A percentile compares a stretch with the other conserved stretches of the same genome.
phyloP scores from a whole-genome alignment of 2,329 filamentous ascomycete genomes.

The Aplosporella prunicola region DNA sequence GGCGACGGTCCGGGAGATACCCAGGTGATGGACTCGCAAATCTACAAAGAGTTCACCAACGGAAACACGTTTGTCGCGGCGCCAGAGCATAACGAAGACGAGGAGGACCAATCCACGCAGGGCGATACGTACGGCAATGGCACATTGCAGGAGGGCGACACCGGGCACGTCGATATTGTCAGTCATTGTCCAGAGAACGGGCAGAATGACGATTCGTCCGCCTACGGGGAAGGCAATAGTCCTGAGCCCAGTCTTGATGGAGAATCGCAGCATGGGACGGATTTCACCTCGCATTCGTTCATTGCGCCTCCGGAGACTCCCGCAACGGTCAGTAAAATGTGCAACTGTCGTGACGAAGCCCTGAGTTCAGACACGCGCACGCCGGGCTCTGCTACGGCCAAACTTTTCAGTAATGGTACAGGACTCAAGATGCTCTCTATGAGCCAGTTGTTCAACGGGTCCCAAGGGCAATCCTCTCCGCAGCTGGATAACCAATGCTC shows the following conservation, averaged over 20 bases:
- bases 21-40: constrained; percentile 38
- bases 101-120: background rate
- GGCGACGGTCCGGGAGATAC: constrained; percentile 41
- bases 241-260: too few species aligned
- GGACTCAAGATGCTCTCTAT: constrained; percentile 30
- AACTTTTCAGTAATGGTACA: constrained; percentile 27
- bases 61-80: constrained; percentile 18
- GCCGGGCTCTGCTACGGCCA: constrained; percentile 28
- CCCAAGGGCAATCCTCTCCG: constrained; percentile 37
- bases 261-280: constrained; percentile 12
- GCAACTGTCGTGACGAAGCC: constrained; percentile 29
- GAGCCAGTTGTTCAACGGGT: constrained; percentile 38
- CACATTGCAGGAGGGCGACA: constrained; percentile 17
- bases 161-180: constrained; percentile 24
- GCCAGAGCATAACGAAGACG: background rate
- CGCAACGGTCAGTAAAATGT: constrained; percentile 30
- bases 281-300: constrained; percentile 23
- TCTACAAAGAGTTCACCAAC: constrained; percentile 34
- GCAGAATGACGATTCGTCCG: constrained; percentile 16
- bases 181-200: constrained; percentile 13
- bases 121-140: background rate
- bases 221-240: constrained; percentile 18
- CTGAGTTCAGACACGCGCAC: constrained; percentile 33
- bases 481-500: constrained; percentile 27
- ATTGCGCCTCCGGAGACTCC: constrained; percentile 33